Percentiles rank a stretch among this genome's conserved stretches.
Conservation (phyloP, 768 basidiomycete species). For the Candolleomyces efflorescens region DNA sequence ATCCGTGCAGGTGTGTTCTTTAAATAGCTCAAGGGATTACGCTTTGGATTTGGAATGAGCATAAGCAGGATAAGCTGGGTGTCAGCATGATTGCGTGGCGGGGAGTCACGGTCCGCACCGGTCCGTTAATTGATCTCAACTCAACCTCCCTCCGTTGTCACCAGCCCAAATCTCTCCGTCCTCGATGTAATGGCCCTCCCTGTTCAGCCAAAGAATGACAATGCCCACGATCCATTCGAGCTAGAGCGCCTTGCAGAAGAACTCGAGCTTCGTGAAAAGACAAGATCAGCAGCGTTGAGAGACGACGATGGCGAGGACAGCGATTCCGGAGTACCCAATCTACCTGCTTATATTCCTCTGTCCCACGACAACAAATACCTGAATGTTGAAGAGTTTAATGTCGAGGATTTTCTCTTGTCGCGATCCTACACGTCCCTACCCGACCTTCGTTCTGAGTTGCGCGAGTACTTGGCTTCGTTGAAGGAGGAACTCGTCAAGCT, state of each 20-base stretch:
- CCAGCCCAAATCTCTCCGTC: background rate
- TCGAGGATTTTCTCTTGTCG: conserved; percentile 85
- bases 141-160: background rate
- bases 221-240: conserved; percentile 52
- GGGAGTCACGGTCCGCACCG: no score
- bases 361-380: conserved; percentile 78
- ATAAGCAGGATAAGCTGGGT: no score
- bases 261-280: conserved; percentile 53
- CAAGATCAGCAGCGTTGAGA: conserved; percentile 10
- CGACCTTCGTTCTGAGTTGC: conserved; percentile 82
- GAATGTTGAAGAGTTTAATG: conserved; percentile 63
- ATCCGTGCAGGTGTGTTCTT: background rate
- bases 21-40: background rate
- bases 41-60: no score
- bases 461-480: conserved; percentile 76
- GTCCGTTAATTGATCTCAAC: no score
- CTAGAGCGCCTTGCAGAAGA: conserved; percentile 73
- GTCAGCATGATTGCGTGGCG: no score
- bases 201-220: background rate
- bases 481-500: conserved; percentile 94
- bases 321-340: conserved; percentile 33
- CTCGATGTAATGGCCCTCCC: conserved; percentile 5
- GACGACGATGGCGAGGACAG: conserved; percentile 9
- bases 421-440: conserved; percentile 81
- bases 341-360: conserved; percentile 67